Evolutionary conservation across 306 rosid species (phyloP).

Genomic region (Echinosophora koreensis): DNA sequence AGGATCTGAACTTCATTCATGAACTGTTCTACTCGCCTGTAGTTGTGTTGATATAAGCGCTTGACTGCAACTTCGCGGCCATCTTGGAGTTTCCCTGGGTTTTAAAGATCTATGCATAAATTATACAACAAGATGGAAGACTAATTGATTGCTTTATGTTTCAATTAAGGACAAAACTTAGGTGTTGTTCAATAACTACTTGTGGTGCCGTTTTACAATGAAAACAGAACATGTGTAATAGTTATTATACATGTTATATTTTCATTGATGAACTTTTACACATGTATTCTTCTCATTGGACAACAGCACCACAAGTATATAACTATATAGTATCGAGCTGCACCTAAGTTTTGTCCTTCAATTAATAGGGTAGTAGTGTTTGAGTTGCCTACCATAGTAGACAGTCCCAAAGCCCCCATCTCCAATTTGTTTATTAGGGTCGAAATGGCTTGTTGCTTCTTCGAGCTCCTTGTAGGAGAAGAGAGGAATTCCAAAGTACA

Average conservation of each 20-base stretch:
- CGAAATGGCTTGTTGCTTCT: constrained; percentile 66
- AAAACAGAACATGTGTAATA: no score
- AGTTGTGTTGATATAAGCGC: constrained; percentile 63
- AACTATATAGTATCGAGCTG: no score
- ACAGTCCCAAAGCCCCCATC: constrained; percentile 58
- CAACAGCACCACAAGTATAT: no score
- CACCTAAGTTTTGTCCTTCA: neutral
- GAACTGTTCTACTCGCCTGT: constrained; percentile 65
- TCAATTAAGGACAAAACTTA: no score
- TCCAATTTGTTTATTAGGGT: constrained; percentile 58
- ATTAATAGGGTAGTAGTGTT: neutral
- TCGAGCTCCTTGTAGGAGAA: constrained; percentile 57
- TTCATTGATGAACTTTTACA: no score
- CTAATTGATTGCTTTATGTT: neutral
- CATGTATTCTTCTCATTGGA: no score
- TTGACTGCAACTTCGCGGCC: constrained; percentile 83
- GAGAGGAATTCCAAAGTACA: constrained; percentile 43
- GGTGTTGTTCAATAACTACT: no score
- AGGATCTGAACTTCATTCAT: constrained; percentile 74
- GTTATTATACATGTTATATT: no score
- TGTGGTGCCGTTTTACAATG: no score
- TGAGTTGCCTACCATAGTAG: constrained; percentile 40
- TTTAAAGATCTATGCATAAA: constrained; percentile 35
- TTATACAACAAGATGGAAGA: constrained; percentile 18
- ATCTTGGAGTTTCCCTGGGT: constrained; percentile 69